phyloP scores from a whole-genome alignment of 306 rosid species.

The Canavalia ensiformis region DNA sequence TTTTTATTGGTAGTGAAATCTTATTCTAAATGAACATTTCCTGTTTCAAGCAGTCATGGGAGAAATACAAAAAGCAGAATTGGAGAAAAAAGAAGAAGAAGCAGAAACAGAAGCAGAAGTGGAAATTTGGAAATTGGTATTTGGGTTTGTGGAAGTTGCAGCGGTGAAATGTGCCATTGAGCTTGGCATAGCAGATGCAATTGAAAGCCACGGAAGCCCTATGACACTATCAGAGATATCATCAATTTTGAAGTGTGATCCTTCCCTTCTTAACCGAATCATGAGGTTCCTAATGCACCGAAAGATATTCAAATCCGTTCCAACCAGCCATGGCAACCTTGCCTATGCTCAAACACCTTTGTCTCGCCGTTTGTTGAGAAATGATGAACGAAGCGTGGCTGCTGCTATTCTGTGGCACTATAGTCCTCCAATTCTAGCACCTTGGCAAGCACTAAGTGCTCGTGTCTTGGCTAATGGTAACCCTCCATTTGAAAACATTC shows the following conservation, averaged over 20 bases:
- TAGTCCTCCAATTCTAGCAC: conserved; percentile 47
- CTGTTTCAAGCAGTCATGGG: not conserved
- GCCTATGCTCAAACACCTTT: too few species aligned
- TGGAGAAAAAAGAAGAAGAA: not conserved
- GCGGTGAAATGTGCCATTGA: conserved; percentile 73
- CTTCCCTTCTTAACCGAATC: conserved; percentile 51
- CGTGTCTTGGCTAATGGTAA: conserved; percentile 22
- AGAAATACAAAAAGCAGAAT: conserved; percentile 12
- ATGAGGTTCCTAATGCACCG: conserved; percentile 63
- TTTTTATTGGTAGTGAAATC: too few species aligned
- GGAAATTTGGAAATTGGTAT: conserved; percentile 56
- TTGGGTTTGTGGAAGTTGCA: conserved; percentile 65
- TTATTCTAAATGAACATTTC: too few species aligned
- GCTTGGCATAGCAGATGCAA: conserved; percentile 68
- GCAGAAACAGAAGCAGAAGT: conserved; percentile 48
- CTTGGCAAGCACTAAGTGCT: conserved; percentile 44
- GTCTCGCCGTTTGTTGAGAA: too few species aligned
- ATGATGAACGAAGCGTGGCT: too few species aligned
- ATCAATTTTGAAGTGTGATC: conserved; percentile 53
- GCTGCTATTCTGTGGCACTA: too few species aligned
- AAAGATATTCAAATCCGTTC: conserved; percentile 55
- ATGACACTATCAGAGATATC: conserved; percentile 66
- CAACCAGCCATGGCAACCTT: not conserved
- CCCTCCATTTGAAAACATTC: conserved; percentile 50
- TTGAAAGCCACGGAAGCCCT: conserved; percentile 61